phyloP scores from a whole-genome alignment of 345 rosid genomes.

The Pugionium dolabratum region DNA sequence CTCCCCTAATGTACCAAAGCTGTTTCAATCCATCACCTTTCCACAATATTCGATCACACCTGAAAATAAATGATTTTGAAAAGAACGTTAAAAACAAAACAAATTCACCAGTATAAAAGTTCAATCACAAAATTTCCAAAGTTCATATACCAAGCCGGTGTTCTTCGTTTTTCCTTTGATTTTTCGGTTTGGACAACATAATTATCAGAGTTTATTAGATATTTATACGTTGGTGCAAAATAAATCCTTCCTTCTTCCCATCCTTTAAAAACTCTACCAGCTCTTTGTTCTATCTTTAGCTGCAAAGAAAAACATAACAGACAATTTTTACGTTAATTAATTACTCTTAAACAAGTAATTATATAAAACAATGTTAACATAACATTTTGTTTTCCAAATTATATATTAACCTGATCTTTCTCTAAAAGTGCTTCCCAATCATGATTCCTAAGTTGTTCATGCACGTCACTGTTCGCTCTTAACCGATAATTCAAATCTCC shows the following conservation, averaged over 20 bases:
- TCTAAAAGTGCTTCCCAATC: constrained; percentile 86
- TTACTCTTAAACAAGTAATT: background rate
- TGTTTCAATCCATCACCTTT: constrained; percentile 86
- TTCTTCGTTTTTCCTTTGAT: constrained; percentile 69
- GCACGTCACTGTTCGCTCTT: constrained; percentile 51
- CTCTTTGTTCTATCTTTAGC: constrained; percentile 70
- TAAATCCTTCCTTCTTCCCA: constrained; percentile 88
- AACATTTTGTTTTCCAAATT: too few relatives aligned
- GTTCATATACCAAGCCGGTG: constrained; percentile 72
- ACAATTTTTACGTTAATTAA: constrained; percentile 5
- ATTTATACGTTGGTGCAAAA: constrained; percentile 96
- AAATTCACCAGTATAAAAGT: background rate
- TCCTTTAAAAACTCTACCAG: constrained; percentile 77
- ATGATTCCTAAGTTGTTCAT: constrained; percentile 53
- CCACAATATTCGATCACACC: constrained; percentile 96
- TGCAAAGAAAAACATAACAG: constrained; percentile 35
- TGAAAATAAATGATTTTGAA: constrained; percentile 33
- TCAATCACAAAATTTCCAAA: background rate
- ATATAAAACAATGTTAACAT: background rate
- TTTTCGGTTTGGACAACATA: constrained; percentile 61
- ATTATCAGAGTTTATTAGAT: constrained; percentile 60
- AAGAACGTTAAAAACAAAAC: background rate
- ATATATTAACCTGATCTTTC: constrained; percentile 72
- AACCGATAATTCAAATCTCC: constrained; percentile 98
- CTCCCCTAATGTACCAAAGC: constrained; percentile 71